Evolutionary conservation across 1,284 basidiomycete genomes (phyloP), one percentile per base, ranked within the genome.

Genomic region (Cryptococcus sp.): DNA sequence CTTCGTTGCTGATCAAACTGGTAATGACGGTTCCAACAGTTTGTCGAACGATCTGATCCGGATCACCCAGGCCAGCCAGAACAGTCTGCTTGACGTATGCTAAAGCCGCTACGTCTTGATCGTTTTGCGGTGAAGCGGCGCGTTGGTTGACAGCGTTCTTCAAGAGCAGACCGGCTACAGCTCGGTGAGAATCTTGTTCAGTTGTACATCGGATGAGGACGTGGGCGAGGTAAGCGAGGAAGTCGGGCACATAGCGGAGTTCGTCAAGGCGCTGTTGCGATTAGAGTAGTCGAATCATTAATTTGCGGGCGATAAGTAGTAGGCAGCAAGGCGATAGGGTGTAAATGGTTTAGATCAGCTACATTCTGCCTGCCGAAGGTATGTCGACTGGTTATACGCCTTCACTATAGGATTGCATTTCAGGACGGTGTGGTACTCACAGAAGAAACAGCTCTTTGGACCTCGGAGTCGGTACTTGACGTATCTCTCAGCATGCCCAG

Each of bases 211-310:
- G 83, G 50, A 89, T 87, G 62, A 96, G 85, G 79, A 98, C 93
- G 78, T 95, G 92, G 46, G 90, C 90, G 61, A 99, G 87, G 84
- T 99, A 99, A 65, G 89, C 93, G 63, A 95, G 89, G 78, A 98
- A 99, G 79, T 95, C 92, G 54, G 93, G 90, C 59, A 88, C 86
- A 71, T 86, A 86, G 76, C 90, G 89, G 78, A 94, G 93, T 67
- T 83, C 85, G 75, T 91, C 91, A 60, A 95, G 84, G 85, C 92
- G 93, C 91, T 94, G 72, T 59, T 45, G 53, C 29, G 52, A 34
- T 49, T n/a, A 22, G 38, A 19, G 15, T 22, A 5, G 3, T 10
- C 8, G 13, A 13, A 2, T 34, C 2, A 13, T 10, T 2, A 5
- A 34, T 34, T 7, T 13, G 29, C 26, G 29, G 3, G 8, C 29